Conservation (phyloP, 1,139 yeast genomes). For the Lodderomyces metapsilosis region DNA sequence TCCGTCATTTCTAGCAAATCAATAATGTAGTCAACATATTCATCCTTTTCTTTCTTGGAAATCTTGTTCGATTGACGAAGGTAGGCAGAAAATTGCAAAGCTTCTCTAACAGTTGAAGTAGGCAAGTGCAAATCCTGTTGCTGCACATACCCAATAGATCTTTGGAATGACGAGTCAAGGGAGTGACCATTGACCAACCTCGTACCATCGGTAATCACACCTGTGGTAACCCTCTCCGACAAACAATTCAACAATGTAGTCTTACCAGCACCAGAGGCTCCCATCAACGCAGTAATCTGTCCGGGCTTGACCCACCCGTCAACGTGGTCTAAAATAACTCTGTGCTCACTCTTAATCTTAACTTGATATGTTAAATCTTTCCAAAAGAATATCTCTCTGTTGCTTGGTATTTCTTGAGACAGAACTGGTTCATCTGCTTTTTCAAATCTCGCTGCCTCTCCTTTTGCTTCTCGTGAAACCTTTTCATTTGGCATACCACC, state of each 20-base stretch:
- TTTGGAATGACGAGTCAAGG: conserved; percentile 32
- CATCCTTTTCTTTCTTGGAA: conserved; percentile 30
- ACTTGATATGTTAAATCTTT: conserved; percentile 72
- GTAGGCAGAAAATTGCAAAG: conserved; percentile 35
- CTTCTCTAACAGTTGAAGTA: conserved; percentile 39
- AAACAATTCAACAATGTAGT: conserved; percentile 33
- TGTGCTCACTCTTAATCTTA: conserved; percentile 58
- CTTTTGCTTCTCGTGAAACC: conserved; percentile 18
- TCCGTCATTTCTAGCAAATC: conserved; percentile 35
- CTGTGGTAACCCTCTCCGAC: conserved; percentile 34
- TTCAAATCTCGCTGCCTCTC: conserved; percentile 6
- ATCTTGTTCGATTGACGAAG: conserved; percentile 34
- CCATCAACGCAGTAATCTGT: conserved; percentile 30
- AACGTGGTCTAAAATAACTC: conserved; percentile 63
- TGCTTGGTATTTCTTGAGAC: conserved; percentile 7
- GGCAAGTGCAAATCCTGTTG: conserved; percentile 41
- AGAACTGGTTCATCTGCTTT: neutral
- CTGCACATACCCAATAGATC: conserved; percentile 43
- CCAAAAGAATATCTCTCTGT: conserved; percentile 62
- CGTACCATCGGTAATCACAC: conserved; percentile 32
- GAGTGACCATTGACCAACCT: conserved; percentile 20
- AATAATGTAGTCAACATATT: conserved; percentile 35
- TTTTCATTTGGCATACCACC: conserved; percentile 7
- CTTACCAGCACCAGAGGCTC: conserved; percentile 38
- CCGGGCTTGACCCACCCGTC: conserved; percentile 59